These are phyloP conservation scores for Paramecium primaurelia DNA, from an alignment of 73 alveolate species.

Conservation along the genomic window DNA sequence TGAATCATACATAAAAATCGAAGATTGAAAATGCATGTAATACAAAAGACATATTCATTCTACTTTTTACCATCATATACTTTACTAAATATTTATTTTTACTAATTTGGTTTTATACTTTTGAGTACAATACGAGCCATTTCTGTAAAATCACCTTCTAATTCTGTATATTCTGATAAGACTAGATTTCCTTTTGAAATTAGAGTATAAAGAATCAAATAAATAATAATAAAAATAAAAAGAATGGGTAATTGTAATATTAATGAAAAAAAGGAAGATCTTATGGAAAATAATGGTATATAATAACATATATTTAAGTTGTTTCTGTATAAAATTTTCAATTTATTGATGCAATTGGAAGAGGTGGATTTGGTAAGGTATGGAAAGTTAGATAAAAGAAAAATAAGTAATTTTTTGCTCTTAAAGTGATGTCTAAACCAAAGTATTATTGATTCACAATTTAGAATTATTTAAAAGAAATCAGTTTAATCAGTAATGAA, in stretches of 20 bases:
- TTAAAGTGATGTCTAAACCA: slow-evolving; percentile 82
- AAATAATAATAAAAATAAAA: background rate
- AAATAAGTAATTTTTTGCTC: slow-evolving; percentile 69
- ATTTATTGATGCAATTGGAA: slow-evolving; percentile 55
- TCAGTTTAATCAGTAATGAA: slow-evolving; percentile 75
- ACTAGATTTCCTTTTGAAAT: background rate
- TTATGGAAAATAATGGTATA: background rate
- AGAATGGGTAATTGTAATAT: slow-evolving; percentile 38
- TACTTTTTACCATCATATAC: background rate
- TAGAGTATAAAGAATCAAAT: background rate
- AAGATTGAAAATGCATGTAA: background rate
- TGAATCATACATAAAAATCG: background rate
- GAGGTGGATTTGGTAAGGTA: slow-evolving; percentile 65
- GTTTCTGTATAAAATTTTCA: background rate
- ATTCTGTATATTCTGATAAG: background rate
- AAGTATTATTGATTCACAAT: background rate
- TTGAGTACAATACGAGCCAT: background rate
- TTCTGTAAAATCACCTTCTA: slow-evolving; percentile 1
- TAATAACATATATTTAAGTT: background rate
- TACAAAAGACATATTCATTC: background rate
- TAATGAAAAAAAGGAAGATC: slow-evolving; percentile 17
- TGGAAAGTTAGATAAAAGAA: slow-evolving; percentile 86
- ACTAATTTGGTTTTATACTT: background rate
- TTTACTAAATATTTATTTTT: background rate
- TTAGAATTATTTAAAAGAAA: slow-evolving; percentile 69